Evolutionary conservation across 2,329 filamentous ascomycete species (phyloP).

Genomic region (Phialocephala sp.): DNA sequence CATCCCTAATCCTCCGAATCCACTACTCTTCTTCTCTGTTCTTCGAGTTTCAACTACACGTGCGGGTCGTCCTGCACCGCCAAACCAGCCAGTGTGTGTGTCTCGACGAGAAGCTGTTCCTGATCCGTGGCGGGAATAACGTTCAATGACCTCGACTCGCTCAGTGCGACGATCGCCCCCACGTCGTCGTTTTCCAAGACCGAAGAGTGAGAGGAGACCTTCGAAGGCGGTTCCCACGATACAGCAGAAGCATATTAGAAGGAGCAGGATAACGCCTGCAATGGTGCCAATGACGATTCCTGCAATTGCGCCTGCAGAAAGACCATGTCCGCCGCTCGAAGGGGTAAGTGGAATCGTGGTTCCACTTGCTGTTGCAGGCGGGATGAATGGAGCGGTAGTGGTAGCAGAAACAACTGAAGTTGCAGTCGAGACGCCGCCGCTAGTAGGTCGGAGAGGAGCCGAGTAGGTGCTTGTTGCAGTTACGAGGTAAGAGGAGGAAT

Average conservation of each 20-base stretch:
- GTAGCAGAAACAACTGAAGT: slow-evolving; percentile 59
- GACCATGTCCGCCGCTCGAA: slow-evolving; percentile 40
- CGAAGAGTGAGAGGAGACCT: slow-evolving; percentile 63
- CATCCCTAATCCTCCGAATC: slow-evolving; percentile 59
- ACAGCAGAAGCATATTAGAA: slow-evolving; percentile 78
- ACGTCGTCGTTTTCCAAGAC: slow-evolving; percentile 57
- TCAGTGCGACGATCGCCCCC: slow-evolving; percentile 38
- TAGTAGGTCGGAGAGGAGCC: slow-evolving; percentile 57
- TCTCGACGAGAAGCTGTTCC: slow-evolving; percentile 35
- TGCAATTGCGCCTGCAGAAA: slow-evolving; percentile 77
- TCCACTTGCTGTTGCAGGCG: slow-evolving; percentile 59
- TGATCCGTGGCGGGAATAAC: slow-evolving; percentile 58
- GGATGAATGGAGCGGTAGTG: slow-evolving; percentile 53
- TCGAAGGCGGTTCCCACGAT: slow-evolving; percentile 67
- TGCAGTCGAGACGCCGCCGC: slow-evolving; percentile 54
- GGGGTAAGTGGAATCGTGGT: slow-evolving; percentile 34
- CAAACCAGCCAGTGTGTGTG: slow-evolving; percentile 60
- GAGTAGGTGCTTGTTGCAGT: slow-evolving; percentile 36
- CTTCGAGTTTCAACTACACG: slow-evolving; percentile 48
- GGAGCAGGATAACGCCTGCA: slow-evolving; percentile 68
- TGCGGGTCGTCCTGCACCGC: slow-evolving; percentile 50
- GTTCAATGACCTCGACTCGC: slow-evolving; percentile 65
- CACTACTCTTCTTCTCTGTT: slow-evolving; percentile 55
- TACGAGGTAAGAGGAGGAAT: slow-evolving; percentile 47
- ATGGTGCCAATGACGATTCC: slow-evolving; percentile 80